Evolutionary conservation across 176 grass and related monocot species (phyloP), one percentile per base, ranked within the genome.

Genomic region (Tillandsia leiboldiana): DNA sequence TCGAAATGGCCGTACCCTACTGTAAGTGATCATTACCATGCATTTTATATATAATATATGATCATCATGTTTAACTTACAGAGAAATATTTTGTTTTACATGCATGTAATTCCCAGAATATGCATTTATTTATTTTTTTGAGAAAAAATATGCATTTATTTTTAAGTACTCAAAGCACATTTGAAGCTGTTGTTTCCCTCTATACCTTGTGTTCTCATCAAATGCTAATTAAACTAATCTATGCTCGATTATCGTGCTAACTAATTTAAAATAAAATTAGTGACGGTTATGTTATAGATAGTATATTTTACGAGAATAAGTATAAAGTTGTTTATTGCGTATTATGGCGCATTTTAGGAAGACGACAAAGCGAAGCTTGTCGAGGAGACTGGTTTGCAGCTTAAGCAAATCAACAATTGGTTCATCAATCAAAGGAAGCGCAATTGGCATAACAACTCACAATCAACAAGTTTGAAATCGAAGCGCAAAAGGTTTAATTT

Each of bases 391-490:
- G 95, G 95, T 27, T 75, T 99, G 74, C 95, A 99, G 63, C 81
- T 99, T 27, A 99, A 99, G 27, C 95, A 99, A 86, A 99, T 99
- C 74, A 99, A 99, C 72, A 99, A 99, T 47, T 99, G 95, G 95
- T 99, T 99, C 78, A 99, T 99, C 79, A 99, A 99, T 58, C 95
- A 99, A 80, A 87, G 95, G 70, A 99, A 99, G 77, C 87, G 95
- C 61, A 99, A 99, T 23, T 99, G 95, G 95, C 95, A 99, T 70
- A 94, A 88, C 82, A 99, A 84, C 69, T 94, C 90, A 1, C 95
- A 94, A 80, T 85, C 89, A 53, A 87, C 87, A 51, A 94, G 84
- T 69, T 86, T 99, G 62, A 99, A 99, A 81, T 99, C 95, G 28
- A 99, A 99, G 80, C 90, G 95, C 79, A 99, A 99, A 83, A 99